Evolutionary conservation across 1,139 yeast species (phyloP).

Genomic region (Sugiyamaella neomexicana): DNA sequence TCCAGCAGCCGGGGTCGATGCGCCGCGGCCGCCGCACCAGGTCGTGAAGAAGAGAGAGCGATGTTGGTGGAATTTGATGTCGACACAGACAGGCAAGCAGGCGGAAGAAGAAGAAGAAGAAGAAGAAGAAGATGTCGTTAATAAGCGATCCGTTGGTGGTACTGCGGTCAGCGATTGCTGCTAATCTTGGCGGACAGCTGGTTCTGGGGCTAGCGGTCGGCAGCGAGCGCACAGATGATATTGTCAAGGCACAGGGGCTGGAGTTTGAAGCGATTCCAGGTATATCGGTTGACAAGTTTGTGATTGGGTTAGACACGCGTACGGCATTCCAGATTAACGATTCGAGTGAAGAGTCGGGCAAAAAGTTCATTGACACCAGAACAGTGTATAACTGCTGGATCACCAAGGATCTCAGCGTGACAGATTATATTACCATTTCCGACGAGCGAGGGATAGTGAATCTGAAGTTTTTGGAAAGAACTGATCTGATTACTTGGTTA

Average conservation of each 20-base stretch:
- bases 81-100: neutral
- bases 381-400: conserved; percentile 81
- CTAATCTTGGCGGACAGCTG: conserved; percentile 26
- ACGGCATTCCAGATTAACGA: conserved; percentile 63
- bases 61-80: neutral
- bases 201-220: conserved; percentile 20
- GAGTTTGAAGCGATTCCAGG: conserved; percentile 31
- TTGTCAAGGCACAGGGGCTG: conserved; percentile 29
- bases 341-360: conserved; percentile 3
- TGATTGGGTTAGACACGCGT: conserved; percentile 42
- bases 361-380: conserved; percentile 49
- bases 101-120: neutral
- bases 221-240: conserved; percentile 28
- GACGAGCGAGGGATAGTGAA: conserved; percentile 63
- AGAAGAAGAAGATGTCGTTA: conserved; percentile 1
- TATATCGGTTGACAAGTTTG: conserved; percentile 26
- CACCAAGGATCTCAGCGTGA: conserved; percentile 68
- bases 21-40: conserved; percentile 8
- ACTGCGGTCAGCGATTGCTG: conserved; percentile 33
- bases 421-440: conserved; percentile 80
- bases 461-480: conserved; percentile 80
- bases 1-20: conserved; percentile 2
- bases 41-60: neutral
- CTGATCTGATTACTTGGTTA: conserved; percentile 80
- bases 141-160: conserved; percentile 32